Percentiles rank a stretch among this genome's conserved stretches.
Evolutionary conservation across 23 red algal genomes (phyloP).

Genomic region (Gracilariopsis chorda): DNA sequence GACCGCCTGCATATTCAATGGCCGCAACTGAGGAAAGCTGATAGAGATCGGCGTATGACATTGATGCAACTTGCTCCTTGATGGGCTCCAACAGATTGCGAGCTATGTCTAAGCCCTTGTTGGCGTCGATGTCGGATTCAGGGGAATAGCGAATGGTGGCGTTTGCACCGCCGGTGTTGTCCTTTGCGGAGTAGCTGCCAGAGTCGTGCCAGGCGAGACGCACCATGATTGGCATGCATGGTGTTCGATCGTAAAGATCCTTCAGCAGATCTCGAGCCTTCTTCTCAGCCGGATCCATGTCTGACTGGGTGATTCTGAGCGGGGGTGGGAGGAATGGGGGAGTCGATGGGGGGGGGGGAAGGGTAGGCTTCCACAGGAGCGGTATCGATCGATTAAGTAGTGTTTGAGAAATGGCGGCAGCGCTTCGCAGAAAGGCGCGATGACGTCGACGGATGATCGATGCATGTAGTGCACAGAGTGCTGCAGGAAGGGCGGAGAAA

Average conservation of each 20-base stretch:
- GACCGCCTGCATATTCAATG: constrained; percentile 83
- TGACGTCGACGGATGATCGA: too few relatives aligned
- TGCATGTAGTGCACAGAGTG: too few relatives aligned
- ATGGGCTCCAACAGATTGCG: constrained; percentile 87
- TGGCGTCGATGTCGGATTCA: constrained; percentile 71
- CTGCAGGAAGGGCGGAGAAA: too few relatives aligned
- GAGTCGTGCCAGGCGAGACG: constrained; percentile 97
- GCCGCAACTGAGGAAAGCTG: constrained; percentile 78
- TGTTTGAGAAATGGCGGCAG: too few relatives aligned
- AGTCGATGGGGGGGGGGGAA: too few relatives aligned
- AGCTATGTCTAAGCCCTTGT: constrained; percentile 76
- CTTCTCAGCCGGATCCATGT: not conserved
- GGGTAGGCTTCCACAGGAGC: too few relatives aligned
- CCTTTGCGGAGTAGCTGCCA: constrained; percentile 57
- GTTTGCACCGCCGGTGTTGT: constrained; percentile 80
- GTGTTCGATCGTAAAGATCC: constrained; percentile 44
- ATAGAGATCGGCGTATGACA: constrained; percentile 88
- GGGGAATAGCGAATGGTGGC: constrained; percentile 84
- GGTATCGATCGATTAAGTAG: too few relatives aligned
- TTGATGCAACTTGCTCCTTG: constrained; percentile 78
- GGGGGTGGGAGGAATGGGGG: too few relatives aligned
- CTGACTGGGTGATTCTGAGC: too few relatives aligned
- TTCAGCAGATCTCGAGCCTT: constrained; percentile 25
- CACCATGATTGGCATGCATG: constrained; percentile 98
- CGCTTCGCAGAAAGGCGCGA: too few relatives aligned